Conservation (phyloP, 2,329 filamentous ascomycete genomes). For the Exutisphaerella laricina region DNA sequence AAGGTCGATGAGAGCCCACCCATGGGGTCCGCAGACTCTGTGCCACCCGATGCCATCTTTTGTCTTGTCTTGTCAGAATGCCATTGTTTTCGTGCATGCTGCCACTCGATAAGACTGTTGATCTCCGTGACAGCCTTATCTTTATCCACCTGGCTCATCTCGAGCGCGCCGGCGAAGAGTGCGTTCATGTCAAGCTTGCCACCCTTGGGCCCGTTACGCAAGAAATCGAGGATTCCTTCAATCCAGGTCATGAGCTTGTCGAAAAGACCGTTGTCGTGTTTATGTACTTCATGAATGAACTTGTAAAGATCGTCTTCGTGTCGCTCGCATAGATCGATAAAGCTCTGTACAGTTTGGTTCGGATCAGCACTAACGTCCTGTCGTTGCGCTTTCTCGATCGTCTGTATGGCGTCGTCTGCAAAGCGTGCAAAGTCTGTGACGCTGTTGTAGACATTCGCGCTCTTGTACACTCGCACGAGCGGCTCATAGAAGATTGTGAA, state of each 20-base stretch:
- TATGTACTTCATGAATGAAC: slow-evolving; percentile 96
- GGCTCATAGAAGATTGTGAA: slow-evolving; percentile 99
- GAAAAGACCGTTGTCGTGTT: slow-evolving; percentile 94
- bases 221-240: slow-evolving; percentile 88
- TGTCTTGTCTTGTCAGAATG: slow-evolving; percentile 95
- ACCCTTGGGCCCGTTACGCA: slow-evolving; percentile 73
- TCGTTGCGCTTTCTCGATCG: slow-evolving; percentile 61
- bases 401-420: slow-evolving; percentile 84
- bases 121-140: slow-evolving; percentile 72
- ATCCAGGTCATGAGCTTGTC: slow-evolving; percentile 96
- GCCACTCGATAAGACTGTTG: slow-evolving; percentile 82
- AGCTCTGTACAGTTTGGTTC: slow-evolving; percentile 96
- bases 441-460: slow-evolving; percentile 94
- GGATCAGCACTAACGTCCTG: slow-evolving; percentile 89
- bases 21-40: slow-evolving; percentile 43
- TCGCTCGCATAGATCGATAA: slow-evolving; percentile 91
- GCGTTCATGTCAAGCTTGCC: slow-evolving; percentile 93
- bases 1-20: slow-evolving; percentile 55
- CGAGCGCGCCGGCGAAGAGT: slow-evolving; percentile 74
- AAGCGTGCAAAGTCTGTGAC: slow-evolving; percentile 95
- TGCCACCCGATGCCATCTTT: slow-evolving; percentile 91
- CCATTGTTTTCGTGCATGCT: slow-evolving; percentile 94
- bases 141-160: slow-evolving; percentile 63
- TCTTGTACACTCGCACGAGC: slow-evolving; percentile 94
- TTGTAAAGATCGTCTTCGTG: slow-evolving; percentile 99